Evolutionary conservation across 306 rosid genomes (phyloP).

Genomic region (apple (Malus domestica)): ASM211411v1 NC_041796.1:23683001-23683500

Average conservation of each 20-base stretch:
- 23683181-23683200: slow-evolving; percentile 56
- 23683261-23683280: slow-evolving; percentile 37
- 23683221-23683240: slow-evolving; percentile 76
- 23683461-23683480: neutral
- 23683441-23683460: neutral
- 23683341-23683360: neutral
- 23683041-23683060: slow-evolving; percentile 46
- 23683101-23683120: neutral
- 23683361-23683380: neutral
- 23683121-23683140: slow-evolving; percentile 12
- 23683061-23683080: slow-evolving; percentile 9
- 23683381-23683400: neutral
- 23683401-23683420: neutral
- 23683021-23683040: slow-evolving; percentile 59
- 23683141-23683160: slow-evolving; percentile 5
- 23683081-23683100: neutral
- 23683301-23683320: neutral
- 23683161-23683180: slow-evolving; percentile 62
- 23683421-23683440: neutral
- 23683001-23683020: slow-evolving; percentile 89
- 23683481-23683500: neutral
- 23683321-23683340: neutral
- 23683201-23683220: slow-evolving; percentile 94
- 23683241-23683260: slow-evolving; percentile 97
- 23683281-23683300: slow-evolving; percentile 21